These are phyloP conservation scores for Cryptococcus sp. DNA, from an alignment of 1,284 basidiomycete genomes.

Conservation along the genomic window DNA sequence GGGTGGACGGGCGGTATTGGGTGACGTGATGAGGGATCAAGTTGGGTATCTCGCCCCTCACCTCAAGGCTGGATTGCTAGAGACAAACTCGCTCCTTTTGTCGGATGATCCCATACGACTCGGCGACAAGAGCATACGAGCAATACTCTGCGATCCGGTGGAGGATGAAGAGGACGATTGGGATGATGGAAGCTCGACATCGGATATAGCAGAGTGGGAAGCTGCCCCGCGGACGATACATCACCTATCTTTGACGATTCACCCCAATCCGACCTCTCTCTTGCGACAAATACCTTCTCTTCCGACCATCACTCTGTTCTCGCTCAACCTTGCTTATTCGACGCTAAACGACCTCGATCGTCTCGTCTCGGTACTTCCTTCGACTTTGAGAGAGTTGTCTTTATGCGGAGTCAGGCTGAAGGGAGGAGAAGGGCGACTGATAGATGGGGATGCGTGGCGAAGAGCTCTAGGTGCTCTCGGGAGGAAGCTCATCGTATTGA, in stretches of 20 bases:
- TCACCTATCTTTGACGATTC: constrained; percentile 25
- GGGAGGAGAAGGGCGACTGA: not conserved
- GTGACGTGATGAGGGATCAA: constrained; percentile 23
- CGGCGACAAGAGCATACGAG: constrained; percentile 15
- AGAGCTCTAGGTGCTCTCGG: constrained; percentile 18
- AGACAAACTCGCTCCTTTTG: constrained; percentile 13
- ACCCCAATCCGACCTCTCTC: constrained; percentile 22
- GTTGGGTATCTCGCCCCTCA: constrained; percentile 24
- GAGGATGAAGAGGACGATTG: not conserved
- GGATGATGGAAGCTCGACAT: not conserved
- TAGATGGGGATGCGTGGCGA: constrained; percentile 11
- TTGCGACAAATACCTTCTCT: constrained; percentile 17
- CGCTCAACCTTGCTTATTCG: constrained; percentile 31
- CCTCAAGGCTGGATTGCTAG: constrained; percentile 23
- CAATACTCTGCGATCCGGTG: constrained; percentile 11
- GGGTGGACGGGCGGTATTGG: constrained; percentile 12
- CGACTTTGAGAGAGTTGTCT: constrained; percentile 21
- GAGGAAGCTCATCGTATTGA: constrained; percentile 28
- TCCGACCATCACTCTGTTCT: constrained; percentile 18
- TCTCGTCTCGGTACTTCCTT: constrained; percentile 22
- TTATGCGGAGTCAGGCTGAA: constrained; percentile 10
- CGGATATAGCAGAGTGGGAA: not conserved
- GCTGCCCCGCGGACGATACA: constrained; percentile 7
- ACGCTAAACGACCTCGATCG: constrained; percentile 20
- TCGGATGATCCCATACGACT: constrained; percentile 10